These are phyloP conservation scores for Cladosporium halotolerans DNA, from an alignment of 2,329 filamentous ascomycete species.

Conservation along the genomic window DNA sequence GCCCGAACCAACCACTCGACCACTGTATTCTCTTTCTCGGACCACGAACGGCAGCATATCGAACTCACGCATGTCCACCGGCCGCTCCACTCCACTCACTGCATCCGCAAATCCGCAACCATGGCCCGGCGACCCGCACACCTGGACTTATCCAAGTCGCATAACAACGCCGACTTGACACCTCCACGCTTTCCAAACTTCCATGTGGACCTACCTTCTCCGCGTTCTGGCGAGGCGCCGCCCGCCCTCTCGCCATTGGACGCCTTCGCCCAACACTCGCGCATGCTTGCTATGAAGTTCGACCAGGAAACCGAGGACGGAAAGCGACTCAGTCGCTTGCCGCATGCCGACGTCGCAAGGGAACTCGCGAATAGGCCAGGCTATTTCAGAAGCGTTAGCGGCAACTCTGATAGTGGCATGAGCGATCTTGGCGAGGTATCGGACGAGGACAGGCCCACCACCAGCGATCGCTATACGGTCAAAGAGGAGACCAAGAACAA, in stretches of 20 bases:
- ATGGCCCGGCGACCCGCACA: conserved; percentile 27
- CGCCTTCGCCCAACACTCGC: conserved; percentile 87
- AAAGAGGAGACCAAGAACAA: conserved; percentile 31
- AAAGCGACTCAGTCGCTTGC: conserved; percentile 75
- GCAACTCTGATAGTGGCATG: conserved; percentile 45
- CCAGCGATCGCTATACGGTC: conserved; percentile 12
- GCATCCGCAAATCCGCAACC: conserved; percentile 9
- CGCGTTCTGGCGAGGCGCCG: conserved; percentile 56
- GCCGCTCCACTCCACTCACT: not conserved
- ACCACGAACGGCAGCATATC: no score
- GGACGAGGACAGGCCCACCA: conserved; percentile 38
- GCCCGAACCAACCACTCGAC: no score
- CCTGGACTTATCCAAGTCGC: conserved; percentile 14
- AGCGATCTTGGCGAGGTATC: conserved; percentile 21
- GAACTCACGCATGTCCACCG: not conserved
- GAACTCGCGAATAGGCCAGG: conserved; percentile 72
- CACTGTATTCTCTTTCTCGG: no score
- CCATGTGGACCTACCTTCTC: conserved; percentile 39
- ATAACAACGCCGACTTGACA: conserved; percentile 17
- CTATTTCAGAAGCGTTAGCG: conserved; percentile 68
- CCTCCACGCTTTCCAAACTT: conserved; percentile 22
- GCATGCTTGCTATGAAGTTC: conserved; percentile 78
- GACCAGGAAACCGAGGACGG: conserved; percentile 67
- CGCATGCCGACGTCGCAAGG: conserved; percentile 74
- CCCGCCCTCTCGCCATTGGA: conserved; percentile 91